phyloP scores from a whole-genome alignment of 2,329 filamentous ascomycete species.

The Drechmeria coniospora region DNA sequence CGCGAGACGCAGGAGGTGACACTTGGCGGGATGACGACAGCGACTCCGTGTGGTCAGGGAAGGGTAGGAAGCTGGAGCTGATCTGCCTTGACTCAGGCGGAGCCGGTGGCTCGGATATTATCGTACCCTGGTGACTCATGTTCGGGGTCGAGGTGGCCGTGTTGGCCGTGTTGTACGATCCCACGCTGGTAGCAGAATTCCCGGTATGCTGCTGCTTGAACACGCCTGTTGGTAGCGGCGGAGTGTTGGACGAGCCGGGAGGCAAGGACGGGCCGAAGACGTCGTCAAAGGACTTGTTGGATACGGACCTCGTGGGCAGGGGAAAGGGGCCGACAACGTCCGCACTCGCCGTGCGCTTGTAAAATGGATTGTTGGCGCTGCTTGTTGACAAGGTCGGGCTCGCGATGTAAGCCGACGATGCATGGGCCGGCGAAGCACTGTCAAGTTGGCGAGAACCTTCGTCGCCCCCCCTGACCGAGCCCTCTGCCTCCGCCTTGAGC shows the following conservation, averaged over 20 bases:
- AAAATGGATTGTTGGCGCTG: conserved; percentile 89
- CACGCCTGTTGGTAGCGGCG: conserved; percentile 19
- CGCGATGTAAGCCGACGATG: conserved; percentile 34
- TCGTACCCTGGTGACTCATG: conserved; percentile 45
- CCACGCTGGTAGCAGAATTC: conserved; percentile 35
- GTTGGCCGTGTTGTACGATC: conserved; percentile 35
- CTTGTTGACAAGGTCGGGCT: conserved; percentile 55
- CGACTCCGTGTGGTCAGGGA: conserved; percentile 51
- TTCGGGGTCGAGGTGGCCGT: conserved; percentile 46
- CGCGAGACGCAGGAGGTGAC: conserved; percentile 46
- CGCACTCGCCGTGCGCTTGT: conserved; percentile 52
- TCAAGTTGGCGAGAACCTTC: conserved; percentile 38
- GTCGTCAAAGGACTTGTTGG: conserved; percentile 65
- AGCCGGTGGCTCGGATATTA: conserved; percentile 40
- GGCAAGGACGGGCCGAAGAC: conserved; percentile 63
- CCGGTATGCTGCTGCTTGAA: conserved; percentile 42
- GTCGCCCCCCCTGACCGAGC: conserved; percentile 47
- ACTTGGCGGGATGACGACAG: conserved; percentile 64
- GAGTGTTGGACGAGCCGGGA: conserved; percentile 24
- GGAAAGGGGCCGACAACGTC: conserved; percentile 41
- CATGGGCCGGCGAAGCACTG: conserved; percentile 32
- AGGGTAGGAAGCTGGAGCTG: conserved; percentile 59
- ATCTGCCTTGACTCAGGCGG: conserved; percentile 64
- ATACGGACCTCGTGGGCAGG: conserved; percentile 31
- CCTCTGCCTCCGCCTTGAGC: conserved; percentile 64